Percentiles rank a stretch among this genome's conserved stretches.
Conservation (phyloP, 768 basidiomycete species). For the Basidioascus undulatus region DNA sequence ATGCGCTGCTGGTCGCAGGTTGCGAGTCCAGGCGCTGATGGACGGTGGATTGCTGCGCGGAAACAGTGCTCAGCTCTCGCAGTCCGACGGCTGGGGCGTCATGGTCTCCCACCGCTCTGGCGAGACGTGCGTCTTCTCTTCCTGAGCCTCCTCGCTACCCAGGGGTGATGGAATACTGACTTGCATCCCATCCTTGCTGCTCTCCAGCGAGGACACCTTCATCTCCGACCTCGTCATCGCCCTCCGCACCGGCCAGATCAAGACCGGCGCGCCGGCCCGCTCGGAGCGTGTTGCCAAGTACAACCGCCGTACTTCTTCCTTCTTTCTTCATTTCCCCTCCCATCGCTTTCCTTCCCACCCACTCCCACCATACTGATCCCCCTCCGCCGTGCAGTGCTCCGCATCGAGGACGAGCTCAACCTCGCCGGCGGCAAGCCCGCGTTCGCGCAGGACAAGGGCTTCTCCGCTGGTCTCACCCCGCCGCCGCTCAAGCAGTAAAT, state of each 20-base stretch:
- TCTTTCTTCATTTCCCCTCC: not conserved
- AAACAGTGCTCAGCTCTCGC: constrained; percentile 77
- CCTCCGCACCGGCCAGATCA: constrained; percentile 77
- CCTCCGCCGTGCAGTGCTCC: constrained; percentile 32
- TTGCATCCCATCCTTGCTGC: not conserved
- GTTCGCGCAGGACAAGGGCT: constrained; percentile 54
- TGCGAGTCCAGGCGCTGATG: not conserved
- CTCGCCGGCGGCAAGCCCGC: constrained; percentile 28
- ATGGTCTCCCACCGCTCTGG: constrained; percentile 99
- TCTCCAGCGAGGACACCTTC: constrained; percentile 39
- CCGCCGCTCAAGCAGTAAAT: constrained; percentile 54
- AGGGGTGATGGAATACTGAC: no score
- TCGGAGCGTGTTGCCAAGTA: constrained; percentile 88
- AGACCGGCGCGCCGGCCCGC: constrained; percentile 40
- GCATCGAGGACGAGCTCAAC: constrained; percentile 64
- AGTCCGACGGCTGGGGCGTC: constrained; percentile 93
- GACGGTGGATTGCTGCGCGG: not conserved
- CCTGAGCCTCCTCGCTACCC: no score
- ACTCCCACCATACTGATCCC: constrained; percentile 32
- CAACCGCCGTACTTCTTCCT: not conserved
- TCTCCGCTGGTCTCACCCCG: constrained; percentile 47
- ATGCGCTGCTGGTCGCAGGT: not conserved
- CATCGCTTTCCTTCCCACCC: constrained; percentile 2
- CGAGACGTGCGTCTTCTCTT: constrained; percentile 32
- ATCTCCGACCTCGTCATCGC: constrained; percentile 91